Conservation (phyloP, 2,329 filamentous ascomycete species). For the Eurotiales sp. region DNA sequence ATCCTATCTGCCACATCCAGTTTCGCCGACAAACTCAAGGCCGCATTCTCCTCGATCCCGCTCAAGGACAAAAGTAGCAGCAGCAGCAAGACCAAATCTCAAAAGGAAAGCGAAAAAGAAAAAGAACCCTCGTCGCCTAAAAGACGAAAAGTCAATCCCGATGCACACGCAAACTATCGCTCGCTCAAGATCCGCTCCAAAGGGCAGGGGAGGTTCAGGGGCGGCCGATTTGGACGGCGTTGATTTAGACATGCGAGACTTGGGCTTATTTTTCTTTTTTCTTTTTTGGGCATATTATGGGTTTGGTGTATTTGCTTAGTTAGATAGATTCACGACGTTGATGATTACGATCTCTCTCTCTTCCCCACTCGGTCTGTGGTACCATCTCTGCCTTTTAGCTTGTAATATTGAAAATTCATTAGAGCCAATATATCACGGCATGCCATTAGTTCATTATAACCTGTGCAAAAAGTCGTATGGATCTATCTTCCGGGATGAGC, state of each 20-base stretch:
- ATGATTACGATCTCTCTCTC: too few species aligned
- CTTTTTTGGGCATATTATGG: too few species aligned
- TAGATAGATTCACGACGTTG: too few species aligned
- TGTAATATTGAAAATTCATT: too few species aligned
- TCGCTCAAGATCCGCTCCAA: conserved; percentile 45
- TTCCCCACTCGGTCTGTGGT: too few species aligned
- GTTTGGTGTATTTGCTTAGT: too few species aligned
- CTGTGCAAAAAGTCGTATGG: too few species aligned
- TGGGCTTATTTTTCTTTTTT: background rate
- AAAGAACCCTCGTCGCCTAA: conserved; percentile 18
- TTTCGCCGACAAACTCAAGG: conserved; percentile 35
- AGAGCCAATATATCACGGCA: too few species aligned
- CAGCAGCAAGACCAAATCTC: background rate
- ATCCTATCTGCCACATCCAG: too few species aligned
- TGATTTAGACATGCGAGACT: background rate
- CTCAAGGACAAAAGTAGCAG: conserved; percentile 2
- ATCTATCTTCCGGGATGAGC: too few species aligned
- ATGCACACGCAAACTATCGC: conserved; percentile 48
- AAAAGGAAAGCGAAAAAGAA: conserved; percentile 17
- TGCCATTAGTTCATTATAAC: too few species aligned
- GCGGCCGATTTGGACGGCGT: conserved; percentile 23
- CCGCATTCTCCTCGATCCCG: conserved; percentile 27
- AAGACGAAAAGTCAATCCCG: conserved; percentile 39
- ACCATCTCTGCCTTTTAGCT: too few species aligned
- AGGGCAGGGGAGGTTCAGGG: conserved; percentile 34